These are phyloP conservation scores for Carpinus viminea DNA, from an alignment of 306 rosid genomes.

Conservation along the genomic window DNA sequence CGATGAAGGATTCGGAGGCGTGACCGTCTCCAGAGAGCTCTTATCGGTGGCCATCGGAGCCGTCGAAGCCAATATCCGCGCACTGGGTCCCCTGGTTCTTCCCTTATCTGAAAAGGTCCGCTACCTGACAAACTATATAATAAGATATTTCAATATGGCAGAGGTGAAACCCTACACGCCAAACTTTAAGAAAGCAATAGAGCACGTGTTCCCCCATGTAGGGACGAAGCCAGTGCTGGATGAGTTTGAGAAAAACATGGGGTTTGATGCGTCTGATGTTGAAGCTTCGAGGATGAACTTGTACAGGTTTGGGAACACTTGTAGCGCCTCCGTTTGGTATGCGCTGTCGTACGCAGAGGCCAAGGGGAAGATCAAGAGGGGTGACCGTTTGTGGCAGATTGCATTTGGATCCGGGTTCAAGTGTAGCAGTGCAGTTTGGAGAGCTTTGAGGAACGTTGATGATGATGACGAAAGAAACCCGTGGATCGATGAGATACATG, in stretches of 20 bases:
- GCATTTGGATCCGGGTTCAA: neutral
- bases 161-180: neutral
- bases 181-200: neutral
- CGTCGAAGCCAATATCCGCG: neutral
- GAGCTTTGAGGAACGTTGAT: neutral
- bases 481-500: neutral
- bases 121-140: neutral
- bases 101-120: neutral
- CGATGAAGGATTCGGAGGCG: neutral
- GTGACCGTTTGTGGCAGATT: neutral
- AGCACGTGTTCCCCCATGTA: neutral
- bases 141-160: neutral
- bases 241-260: neutral
- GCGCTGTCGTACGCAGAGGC: neutral
- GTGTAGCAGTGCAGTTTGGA: constrained; percentile 2
- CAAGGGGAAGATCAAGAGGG: neutral
- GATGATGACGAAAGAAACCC: neutral
- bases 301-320: neutral
- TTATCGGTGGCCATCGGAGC: neutral
- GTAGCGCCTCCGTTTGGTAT: neutral
- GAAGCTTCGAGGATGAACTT: constrained; percentile 6
- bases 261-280: neutral
- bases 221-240: neutral
- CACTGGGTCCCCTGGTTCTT: neutral
- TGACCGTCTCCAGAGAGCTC: neutral